These are phyloP conservation scores for Leccinum subgranulosum DNA, from an alignment of 768 basidiomycete species.

Conservation along the genomic window DNA sequence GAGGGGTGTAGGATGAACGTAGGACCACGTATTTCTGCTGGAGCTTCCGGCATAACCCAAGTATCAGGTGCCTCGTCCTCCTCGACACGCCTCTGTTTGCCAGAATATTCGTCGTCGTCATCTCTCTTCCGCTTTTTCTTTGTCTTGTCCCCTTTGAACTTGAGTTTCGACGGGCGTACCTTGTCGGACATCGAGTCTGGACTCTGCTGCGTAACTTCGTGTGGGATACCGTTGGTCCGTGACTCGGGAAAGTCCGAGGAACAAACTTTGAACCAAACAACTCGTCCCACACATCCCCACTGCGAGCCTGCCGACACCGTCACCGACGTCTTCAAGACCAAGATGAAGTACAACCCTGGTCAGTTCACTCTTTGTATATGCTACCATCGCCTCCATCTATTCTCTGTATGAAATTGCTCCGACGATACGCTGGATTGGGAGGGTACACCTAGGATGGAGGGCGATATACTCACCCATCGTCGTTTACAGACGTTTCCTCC, in stretches of 20 bases:
- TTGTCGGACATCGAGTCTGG: conserved; percentile 37
- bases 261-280: conserved; percentile 39
- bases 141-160: conserved; percentile 85
- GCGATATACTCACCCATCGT: conserved; percentile 32
- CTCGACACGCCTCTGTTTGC: conserved; percentile 46
- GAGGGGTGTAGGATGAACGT: conserved; percentile 83
- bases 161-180: conserved; percentile 71
- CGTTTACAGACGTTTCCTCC: conserved; percentile 71
- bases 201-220: neutral
- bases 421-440: conserved; percentile 54
- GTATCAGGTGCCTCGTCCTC: conserved; percentile 69
- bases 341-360: conserved; percentile 86
- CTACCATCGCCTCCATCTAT: conserved; percentile 13
- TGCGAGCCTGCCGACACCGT: conserved; percentile 41
- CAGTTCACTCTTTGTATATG: conserved; percentile 38
- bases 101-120: conserved; percentile 40
- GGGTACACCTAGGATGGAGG: conserved; percentile 41
- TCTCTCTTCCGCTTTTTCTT: conserved; percentile 80
- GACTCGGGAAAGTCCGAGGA: conserved; percentile 23
- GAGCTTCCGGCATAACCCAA: conserved; percentile 74
- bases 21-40: conserved; percentile 80
- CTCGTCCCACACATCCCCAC: conserved; percentile 16
- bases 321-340: conserved; percentile 60
- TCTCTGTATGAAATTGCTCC: conserved; percentile 24
- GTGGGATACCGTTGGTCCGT: too few species aligned